A percentile compares a stretch with the other conserved stretches of the same genome.
phyloP scores from a whole-genome alignment of 2,329 filamentous ascomycete species.

The Aureobasidium lini region DNA sequence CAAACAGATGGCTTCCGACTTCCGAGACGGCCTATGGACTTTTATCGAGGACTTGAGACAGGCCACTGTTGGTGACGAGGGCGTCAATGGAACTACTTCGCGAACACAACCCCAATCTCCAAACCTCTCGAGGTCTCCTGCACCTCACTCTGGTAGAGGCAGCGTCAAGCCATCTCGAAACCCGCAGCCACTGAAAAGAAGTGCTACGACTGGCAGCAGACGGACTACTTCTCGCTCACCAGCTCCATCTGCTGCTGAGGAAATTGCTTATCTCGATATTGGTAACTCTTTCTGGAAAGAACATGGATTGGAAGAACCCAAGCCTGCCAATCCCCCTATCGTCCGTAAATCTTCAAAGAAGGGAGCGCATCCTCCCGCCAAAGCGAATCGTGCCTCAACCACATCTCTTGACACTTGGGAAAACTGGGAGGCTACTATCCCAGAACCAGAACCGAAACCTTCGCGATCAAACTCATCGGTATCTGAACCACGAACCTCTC shows the following conservation, averaged over 20 bases:
- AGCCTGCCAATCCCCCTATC: constrained; percentile 14
- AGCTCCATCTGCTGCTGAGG: background rate
- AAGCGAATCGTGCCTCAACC: constrained; percentile 31
- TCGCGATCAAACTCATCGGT: constrained; percentile 37
- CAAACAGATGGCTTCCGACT: constrained; percentile 81
- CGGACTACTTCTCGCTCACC: background rate
- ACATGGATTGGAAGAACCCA: constrained; percentile 33
- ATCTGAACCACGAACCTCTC: constrained; percentile 34
- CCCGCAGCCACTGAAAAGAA: constrained; percentile 1
- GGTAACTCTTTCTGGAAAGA: constrained; percentile 38
- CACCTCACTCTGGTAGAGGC: background rate
- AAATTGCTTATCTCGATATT: constrained; percentile 26
- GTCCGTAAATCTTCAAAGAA: constrained; percentile 12
- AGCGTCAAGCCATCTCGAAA: constrained; percentile 1
- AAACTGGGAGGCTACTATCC: constrained; percentile 45
- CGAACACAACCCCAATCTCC: constrained; percentile 11
- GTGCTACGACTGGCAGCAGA: constrained; percentile 10
- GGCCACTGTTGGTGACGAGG: constrained; percentile 92
- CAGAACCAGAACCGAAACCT: constrained; percentile 16
- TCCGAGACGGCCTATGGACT: constrained; percentile 83
- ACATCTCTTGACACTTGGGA: constrained; percentile 35
- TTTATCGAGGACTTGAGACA: constrained; percentile 94
- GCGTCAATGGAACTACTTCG: constrained; percentile 23
- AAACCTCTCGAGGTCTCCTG: constrained; percentile 2
- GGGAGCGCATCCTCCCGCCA: constrained; percentile 18